phyloP scores from a whole-genome alignment of 495 filamentous ascomycete species.

The Annulohypoxylon bovei region DNA sequence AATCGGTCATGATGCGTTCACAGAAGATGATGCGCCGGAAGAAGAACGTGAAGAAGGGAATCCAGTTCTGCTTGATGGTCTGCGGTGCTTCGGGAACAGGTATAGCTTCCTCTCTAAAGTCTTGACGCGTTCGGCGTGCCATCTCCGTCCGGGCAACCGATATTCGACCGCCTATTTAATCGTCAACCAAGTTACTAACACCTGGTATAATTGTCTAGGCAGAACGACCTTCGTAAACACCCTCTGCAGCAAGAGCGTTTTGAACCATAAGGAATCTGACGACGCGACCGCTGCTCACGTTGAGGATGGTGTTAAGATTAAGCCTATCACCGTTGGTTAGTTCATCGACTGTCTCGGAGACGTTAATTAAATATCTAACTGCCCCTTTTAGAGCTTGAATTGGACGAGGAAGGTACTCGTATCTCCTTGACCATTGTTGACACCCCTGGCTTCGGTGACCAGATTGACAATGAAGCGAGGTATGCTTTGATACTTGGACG shows the following conservation, averaged over 20 bases:
- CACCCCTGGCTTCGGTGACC: slow-evolving; percentile 97
- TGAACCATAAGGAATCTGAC: slow-evolving; percentile 87
- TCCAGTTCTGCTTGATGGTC: slow-evolving; percentile 99
- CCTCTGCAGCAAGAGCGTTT: slow-evolving; percentile 92
- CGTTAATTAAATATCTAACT: slow-evolving; percentile 36
- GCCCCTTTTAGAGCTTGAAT: slow-evolving; percentile 76
- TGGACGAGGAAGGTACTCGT: slow-evolving; percentile 97
- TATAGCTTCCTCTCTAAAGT: slow-evolving; percentile 58
- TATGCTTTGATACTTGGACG: slow-evolving; percentile 52
- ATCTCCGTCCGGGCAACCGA: not conserved
- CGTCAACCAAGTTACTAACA: slow-evolving; percentile 38
- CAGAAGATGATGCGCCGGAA: slow-evolving; percentile 97
- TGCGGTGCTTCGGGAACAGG: slow-evolving; percentile 98
- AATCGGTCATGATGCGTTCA: slow-evolving; percentile 51
- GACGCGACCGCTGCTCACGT: slow-evolving; percentile 88
- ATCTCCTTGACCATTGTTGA: slow-evolving; percentile 98
- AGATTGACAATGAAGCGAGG: slow-evolving; percentile 99
- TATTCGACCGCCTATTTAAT: not conserved
- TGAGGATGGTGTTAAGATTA: slow-evolving; percentile 97
- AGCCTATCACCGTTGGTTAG: slow-evolving; percentile 97
- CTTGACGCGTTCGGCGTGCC: slow-evolving; percentile 24
- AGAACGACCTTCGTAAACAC: slow-evolving; percentile 99
- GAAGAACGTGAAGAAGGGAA: slow-evolving; percentile 99
- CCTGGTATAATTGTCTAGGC: slow-evolving; percentile 61
- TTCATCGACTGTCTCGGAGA: slow-evolving; percentile 21